These are phyloP conservation scores for Peterozyma toletana DNA, from an alignment of 805 yeast species.

Conservation along the genomic window DNA sequence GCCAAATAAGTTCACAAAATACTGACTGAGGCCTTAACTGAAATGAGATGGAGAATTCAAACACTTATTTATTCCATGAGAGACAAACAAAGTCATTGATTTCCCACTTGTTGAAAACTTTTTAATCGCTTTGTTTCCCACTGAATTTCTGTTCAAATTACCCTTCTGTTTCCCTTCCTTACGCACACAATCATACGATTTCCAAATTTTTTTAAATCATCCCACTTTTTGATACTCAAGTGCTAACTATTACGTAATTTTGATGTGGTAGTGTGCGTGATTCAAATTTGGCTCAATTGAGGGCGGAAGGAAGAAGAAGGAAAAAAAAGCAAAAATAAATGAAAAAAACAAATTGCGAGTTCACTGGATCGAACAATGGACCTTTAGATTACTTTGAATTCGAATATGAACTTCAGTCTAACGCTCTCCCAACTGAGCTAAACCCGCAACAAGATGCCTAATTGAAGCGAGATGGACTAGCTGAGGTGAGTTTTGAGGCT, in stretches of 20 bases:
- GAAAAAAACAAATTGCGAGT: constrained; percentile 2
- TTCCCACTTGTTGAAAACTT: background rate
- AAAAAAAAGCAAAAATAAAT: background rate
- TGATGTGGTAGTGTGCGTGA: background rate
- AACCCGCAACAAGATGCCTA: constrained; percentile 1
- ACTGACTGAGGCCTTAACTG: background rate
- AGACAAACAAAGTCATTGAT: background rate
- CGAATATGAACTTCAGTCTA: constrained; percentile 6
- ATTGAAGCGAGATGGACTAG: background rate
- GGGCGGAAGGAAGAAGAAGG: no score
- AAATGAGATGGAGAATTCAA: background rate
- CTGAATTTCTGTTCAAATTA: background rate
- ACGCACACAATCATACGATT: constrained; percentile 5
- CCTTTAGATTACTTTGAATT: constrained; percentile 4
- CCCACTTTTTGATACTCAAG: background rate
- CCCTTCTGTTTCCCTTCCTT: background rate
- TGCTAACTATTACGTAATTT: background rate
- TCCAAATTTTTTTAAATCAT: background rate
- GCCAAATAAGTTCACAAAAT: background rate
- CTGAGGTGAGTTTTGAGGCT: background rate
- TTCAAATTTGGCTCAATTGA: background rate
- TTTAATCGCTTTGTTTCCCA: no score
- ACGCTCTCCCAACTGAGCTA: constrained; percentile 8
- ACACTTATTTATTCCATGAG: background rate
- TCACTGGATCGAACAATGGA: constrained; percentile 7